Evolutionary conservation across 371 early-diverging fungal genomes (phyloP), one percentile per base, ranked within the genome.

Genomic region (Apophysomyces sp.): DNA sequence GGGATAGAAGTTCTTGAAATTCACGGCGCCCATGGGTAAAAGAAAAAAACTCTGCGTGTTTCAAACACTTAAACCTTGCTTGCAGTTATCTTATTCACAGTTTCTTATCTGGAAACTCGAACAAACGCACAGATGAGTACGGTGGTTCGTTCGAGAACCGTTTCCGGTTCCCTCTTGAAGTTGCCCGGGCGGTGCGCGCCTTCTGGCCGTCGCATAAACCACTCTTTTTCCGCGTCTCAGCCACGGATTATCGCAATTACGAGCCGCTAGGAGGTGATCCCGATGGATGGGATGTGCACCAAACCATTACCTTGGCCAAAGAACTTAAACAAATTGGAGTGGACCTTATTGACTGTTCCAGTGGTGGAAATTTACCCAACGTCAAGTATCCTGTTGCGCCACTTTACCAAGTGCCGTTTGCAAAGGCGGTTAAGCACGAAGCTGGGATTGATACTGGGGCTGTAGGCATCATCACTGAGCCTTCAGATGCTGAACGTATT

Each of bases 1-100:
- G 96, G 93, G 0, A 89, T 94, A 69, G 94, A 97, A 52, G 87
- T 86, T 0, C 66, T 96, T 21, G 95, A 97, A 73, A 78, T 97
- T 41, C 97, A 97, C 63, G 86, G 83, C 49, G 93, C 92, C 0
- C 77, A 76, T 60, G 74, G 77, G 71, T 74, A 71, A 68, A 29
- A 64, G 71, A 52, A 69, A 68, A 56, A 24, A 51, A 65, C 41
- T n/a, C 58, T 37, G 37, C 53, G 49, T 36, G 37, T 15, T 49
- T 30, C 21, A n/a, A n/a, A n/a, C n/a, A n/a, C n/a, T n/a, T 41
- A 6, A 15, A 26, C 39, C 8, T 26, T 55, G 2, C 68, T 8
- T 87, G 86, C 63, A 92, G 93, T 5, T 95, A 94, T 71, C 74
- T 95, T 40, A 59, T 93, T 54, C 83, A 86, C 68, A 81, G 81